Evolutionary conservation across 176 grass and related monocot species (phyloP), one percentile per base, ranked within the genome.

Genomic region (Tillandsia leiboldiana): DNA sequence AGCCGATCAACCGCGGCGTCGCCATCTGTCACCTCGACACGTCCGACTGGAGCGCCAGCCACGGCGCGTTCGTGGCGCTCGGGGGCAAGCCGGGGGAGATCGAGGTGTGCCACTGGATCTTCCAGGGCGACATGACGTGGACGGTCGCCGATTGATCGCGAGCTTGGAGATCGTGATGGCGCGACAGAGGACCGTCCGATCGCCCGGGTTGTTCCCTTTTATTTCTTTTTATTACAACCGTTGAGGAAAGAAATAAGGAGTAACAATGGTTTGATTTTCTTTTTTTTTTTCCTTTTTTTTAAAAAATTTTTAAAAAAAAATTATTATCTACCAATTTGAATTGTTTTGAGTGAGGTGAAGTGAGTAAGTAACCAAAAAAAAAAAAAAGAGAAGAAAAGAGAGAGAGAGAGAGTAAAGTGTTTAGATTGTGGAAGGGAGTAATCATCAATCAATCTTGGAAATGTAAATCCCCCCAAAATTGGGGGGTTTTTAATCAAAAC

Each of bases 91-190:
- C 90, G 14, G 90, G 90, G 51, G 59, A 89, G 68, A 72, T 83
- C 1, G 90, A 93, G 80, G 86, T 93, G 2, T 93, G 90, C 69
- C 90, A 93, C 71, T 93, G 90, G 90, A 93, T 93, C 74, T 93
- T 93, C 52, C 78, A 89, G 78, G 86, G 90, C 12, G 90, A 93
- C 73, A 93, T 93, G 90, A 93, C 90, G 33, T 93, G 90, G 90
- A 85, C 90, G 0, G 77, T 86, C 3, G 80, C 86, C 0, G 90
- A 77, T 2, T 87, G 70, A 92, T 48, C n/a, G 6, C 20, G 7
- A 20, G 53, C 11, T 12, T 12, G 51, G 12, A 11, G 17, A 4
- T 57, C 12, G 17, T 56, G n/a, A 17, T 18, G 8, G 14, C 15
- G 56, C 20, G 9, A 8, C 20, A 24, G n/a, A 13, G 3, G 52